phyloP scores from a whole-genome alignment of 805 yeast species.

The Saccharomycopsis babjevae region DNA sequence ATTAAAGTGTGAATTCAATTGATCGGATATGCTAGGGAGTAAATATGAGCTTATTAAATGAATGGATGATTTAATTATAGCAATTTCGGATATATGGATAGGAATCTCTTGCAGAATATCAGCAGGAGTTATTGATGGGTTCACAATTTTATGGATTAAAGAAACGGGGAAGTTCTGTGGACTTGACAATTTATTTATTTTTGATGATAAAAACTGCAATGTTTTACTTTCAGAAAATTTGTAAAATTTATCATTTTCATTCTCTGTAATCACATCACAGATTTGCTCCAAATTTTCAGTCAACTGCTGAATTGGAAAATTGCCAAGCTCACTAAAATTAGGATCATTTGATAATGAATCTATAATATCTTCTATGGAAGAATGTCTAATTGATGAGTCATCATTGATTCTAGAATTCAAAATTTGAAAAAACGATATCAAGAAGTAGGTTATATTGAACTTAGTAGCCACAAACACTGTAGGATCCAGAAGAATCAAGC shows the following conservation, averaged over 20 bases:
- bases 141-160: conserved; percentile 6
- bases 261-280: conserved; percentile 10
- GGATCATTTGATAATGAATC: conserved; percentile 9
- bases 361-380: conserved; percentile 13
- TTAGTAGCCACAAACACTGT: conserved; percentile 7
- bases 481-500: conserved; percentile 9
- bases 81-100: background rate
- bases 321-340: background rate
- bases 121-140: conserved; percentile 10
- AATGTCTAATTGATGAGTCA: background rate
- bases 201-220: background rate
- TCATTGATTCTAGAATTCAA: background rate
- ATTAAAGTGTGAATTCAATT: background rate
- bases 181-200: conserved; percentile 2
- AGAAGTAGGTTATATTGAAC: conserved; percentile 5
- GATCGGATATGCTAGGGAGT: background rate
- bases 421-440: conserved; percentile 6
- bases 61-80: conserved; percentile 9
- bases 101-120: conserved; percentile 4
- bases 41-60: conserved; percentile 9
- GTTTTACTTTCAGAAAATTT: conserved; percentile 3
- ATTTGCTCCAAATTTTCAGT: background rate
- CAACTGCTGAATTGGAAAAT: background rate
- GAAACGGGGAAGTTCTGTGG: conserved; percentile 10
- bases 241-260: conserved; percentile 4